Conservation (phyloP, 148 eudicot genomes). For the Chenopodium quinoa region DNA sequence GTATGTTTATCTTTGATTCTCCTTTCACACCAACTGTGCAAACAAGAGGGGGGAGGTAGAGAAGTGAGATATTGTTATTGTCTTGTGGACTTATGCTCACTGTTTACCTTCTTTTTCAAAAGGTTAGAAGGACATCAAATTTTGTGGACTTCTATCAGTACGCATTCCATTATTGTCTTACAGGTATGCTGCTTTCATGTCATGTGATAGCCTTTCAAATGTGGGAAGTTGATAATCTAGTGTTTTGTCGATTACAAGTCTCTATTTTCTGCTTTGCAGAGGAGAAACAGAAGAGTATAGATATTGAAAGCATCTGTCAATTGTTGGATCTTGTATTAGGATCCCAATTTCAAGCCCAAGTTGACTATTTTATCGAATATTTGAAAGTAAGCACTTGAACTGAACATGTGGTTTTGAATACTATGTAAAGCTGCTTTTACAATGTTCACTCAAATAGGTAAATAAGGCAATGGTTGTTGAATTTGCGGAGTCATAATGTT, state of each 20-base stretch:
- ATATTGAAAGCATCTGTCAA: constrained; percentile 86
- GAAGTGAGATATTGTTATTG: background rate
- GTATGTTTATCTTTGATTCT: constrained; percentile 29
- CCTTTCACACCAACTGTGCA: background rate
- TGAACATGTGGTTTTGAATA: background rate
- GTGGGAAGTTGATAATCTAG: background rate
- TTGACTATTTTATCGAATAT: constrained; percentile 67
- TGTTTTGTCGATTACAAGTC: background rate
- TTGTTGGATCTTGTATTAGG: constrained; percentile 87
- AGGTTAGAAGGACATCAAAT: constrained; percentile 75
- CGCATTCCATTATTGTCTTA: constrained; percentile 81
- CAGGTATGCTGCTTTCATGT: constrained; percentile 48
- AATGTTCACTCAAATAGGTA: background rate
- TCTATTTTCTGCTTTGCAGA: constrained; percentile 40
- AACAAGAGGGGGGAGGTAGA: background rate
- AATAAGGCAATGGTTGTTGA: background rate
- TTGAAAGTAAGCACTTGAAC: constrained; percentile 49
- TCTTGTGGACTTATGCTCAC: background rate
- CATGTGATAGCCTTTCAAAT: background rate
- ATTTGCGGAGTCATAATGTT: background rate
- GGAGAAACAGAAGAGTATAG: constrained; percentile 94
- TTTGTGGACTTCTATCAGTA: constrained; percentile 74
- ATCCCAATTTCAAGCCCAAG: constrained; percentile 64
- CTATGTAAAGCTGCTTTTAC: background rate
- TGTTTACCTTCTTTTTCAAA: constrained; percentile 21